phyloP scores from a whole-genome alignment of 106 monocot genomes.

The Dendrobium catenatum region DNA sequence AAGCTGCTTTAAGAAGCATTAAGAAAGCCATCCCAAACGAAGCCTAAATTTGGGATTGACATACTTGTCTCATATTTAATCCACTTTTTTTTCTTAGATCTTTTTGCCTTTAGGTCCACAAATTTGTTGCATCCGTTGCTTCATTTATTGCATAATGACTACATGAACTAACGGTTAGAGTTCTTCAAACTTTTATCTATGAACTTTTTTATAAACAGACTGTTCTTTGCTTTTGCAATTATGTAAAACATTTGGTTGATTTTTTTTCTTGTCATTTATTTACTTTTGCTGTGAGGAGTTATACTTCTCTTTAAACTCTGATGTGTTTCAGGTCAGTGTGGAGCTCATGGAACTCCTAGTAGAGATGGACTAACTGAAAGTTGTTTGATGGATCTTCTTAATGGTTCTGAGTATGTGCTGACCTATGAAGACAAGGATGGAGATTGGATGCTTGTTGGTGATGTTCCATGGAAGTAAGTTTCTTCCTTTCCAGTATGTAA shows the following conservation, averaged over 20 bases:
- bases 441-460: slow-evolving; percentile 35
- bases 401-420: slow-evolving; percentile 27
- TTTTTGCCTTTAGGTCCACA: background rate
- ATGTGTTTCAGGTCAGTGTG: slow-evolving; percentile 17
- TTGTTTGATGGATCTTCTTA: slow-evolving; percentile 13
- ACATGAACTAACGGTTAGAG: background rate
- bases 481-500: background rate
- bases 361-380: slow-evolving; percentile 17
- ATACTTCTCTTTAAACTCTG: slow-evolving; percentile 11
- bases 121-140: background rate
- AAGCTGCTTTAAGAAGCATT: no score
- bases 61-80: no score
- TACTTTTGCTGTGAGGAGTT: slow-evolving; percentile 2
- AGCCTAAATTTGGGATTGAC: no score
- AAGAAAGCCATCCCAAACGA: no score
- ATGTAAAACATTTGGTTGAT: background rate
- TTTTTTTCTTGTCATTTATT: background rate
- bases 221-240: background rate
- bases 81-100: background rate
- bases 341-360: slow-evolving; percentile 23
- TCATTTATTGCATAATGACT: background rate
- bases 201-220: background rate
- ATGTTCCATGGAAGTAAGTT: slow-evolving; percentile 30
- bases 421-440: slow-evolving; percentile 28
- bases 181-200: background rate